Base-by-base conservation (phyloP, 371 early-diverging fungal genomes). In the Capniomyces stellatus region DNA sequence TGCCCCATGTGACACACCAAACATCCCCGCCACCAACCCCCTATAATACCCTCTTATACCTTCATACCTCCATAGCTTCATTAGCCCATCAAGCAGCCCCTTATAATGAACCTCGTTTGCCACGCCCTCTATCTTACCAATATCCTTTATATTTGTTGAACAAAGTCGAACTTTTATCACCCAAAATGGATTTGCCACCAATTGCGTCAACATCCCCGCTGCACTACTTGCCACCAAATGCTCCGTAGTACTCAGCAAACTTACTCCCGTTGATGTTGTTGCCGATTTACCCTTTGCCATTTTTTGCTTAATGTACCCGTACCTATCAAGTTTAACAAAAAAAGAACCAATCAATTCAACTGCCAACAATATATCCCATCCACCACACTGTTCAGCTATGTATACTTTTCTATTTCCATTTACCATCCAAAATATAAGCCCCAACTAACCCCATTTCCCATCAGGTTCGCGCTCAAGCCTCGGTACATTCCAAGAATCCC, bases 381-480 rank as follows among this genome's bases (percentile, higher is more conserved):
- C n/a, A n/a, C n/a, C n/a, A n/a, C n/a, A n/a, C n/a, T n/a, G n/a
- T n/a, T n/a, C n/a, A n/a, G n/a, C n/a, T n/a, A n/a, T n/a, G n/a
- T n/a, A n/a, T n/a, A n/a, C n/a, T n/a, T n/a, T n/a, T n/a, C n/a
- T n/a, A n/a, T n/a, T n/a, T 8, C 6, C 75, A 55, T 77, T 55
- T 89, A 89, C 85, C 85, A 89, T 51, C 81, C 85, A 67, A 96
- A 94, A 63, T 94, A 96, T 40, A 96, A 71, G 0, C 91, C 94
- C 95, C 97, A 96, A 43, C 87, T 86, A 15, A 82, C 64, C 8
- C 89, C 82, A n/a, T 92, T 79, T 0, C 95, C 97, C 2, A 85
- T 85, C 55, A 93, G 75, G 56, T 89, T 96, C 35, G 97, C 83
- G 1, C 80, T 57, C 1, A 96, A 65, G 12, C 95, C 97, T 28